Evolutionary conservation across 192 early-diverging fungal genomes (phyloP), one percentile per base, ranked within the genome.

Genomic region (Gryganskiella cystojenkinii): DNA sequence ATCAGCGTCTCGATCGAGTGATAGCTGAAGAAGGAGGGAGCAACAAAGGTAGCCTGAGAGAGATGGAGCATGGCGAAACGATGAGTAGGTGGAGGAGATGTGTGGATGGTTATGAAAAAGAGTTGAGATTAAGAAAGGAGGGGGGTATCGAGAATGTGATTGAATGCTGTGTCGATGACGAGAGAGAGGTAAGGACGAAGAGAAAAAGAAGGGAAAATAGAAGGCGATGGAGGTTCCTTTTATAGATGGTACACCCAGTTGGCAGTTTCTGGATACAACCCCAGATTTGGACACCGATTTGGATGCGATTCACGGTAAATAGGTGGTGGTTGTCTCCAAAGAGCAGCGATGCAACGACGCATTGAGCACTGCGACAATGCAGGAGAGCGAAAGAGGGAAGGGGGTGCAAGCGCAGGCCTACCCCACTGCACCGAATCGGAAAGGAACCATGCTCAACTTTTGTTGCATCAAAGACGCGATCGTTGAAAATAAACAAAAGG

Each of bases 201-300:
- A n/a, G 10, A 25, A n/a, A 25, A n/a, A 42, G 59, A 46, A 20
- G 59, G 35, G 19, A 11, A 46, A n/a, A 27, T 30, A 46, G 58
- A 61, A n/a, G 25, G 43, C 13, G 25, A 46, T 15, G 28, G 59
- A 25, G 11, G 49, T 40, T 10, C 49, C 59, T 22, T 49, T 31
- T 49, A 71, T 62, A 11, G 50, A 46, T 49, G 58, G 59, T 55
- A 40, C 20, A 37, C 61, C 58, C 51, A 71, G n/a, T n/a, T n/a
- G n/a, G n/a, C n/a, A n/a, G n/a, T n/a, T n/a, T n/a, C n/a, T n/a
- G n/a, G n/a, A n/a, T n/a, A n/a, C n/a, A n/a, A n/a, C n/a, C n/a
- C n/a, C n/a, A n/a, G n/a, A n/a, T n/a, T n/a, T n/a, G n/a, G n/a
- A n/a, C n/a, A n/a, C n/a, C n/a, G n/a, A n/a, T n/a, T n/a, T n/a